Evolutionary conservation across 495 filamentous ascomycete genomes (phyloP).

Genomic region (Neurospora intermedia): DNA sequence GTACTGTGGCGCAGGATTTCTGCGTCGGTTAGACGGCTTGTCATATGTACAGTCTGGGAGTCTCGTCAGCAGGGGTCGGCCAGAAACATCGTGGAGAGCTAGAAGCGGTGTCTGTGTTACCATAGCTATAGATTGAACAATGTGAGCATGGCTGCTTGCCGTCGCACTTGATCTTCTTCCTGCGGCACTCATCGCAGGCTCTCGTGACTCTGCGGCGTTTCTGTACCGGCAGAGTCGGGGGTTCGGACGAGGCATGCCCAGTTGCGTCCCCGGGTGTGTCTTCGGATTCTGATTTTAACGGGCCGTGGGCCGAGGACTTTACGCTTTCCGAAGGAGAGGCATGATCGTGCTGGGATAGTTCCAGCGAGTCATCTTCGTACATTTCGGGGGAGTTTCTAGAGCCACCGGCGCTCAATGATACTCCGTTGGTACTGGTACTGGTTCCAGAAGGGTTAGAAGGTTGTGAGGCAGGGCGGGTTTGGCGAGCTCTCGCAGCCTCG

Average conservation of each 20-base stretch:
- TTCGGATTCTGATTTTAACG: constrained; percentile 19
- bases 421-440: constrained; percentile 10
- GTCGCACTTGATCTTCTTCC: constrained; percentile 99
- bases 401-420: constrained; percentile 3
- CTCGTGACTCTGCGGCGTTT: constrained; percentile 83
- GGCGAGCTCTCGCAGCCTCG: constrained; percentile 7
- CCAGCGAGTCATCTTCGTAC: constrained; percentile 27
- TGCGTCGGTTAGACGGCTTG: constrained; percentile 88
- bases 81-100: neutral
- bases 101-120: constrained; percentile 40
- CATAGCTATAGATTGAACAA: constrained; percentile 96
- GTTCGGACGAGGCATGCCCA: constrained; percentile 11
- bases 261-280: constrained; percentile 8
- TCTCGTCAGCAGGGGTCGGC: constrained; percentile 22
- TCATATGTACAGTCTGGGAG: constrained; percentile 89
- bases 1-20: constrained; percentile 91
- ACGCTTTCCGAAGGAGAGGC: constrained; percentile 22
- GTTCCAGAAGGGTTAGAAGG: constrained; percentile 13
- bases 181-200: constrained; percentile 89
- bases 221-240: constrained; percentile 51
- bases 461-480: constrained; percentile 14
- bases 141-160: constrained; percentile 97
- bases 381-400: constrained; percentile 17
- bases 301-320: constrained; percentile 8
- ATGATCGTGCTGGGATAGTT: constrained; percentile 21